Conservation (phyloP, 164 flowering plant species). For the Magnolia officinalis region DNA sequence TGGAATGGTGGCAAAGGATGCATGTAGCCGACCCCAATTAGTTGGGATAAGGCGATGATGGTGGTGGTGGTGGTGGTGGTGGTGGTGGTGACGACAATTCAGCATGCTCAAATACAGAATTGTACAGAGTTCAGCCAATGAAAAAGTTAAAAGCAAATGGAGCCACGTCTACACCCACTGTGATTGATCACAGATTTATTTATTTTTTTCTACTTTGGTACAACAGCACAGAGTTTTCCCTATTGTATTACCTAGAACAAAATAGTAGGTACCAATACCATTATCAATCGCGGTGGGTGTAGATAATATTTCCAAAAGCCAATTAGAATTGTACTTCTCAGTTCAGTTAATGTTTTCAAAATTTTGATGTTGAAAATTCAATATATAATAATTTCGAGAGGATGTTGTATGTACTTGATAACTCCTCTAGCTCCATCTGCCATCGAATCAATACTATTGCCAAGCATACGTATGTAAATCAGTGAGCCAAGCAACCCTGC, state of each 20-base stretch:
- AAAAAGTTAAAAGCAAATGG: not conserved
- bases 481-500: conserved; percentile 89
- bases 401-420: conserved; percentile 50
- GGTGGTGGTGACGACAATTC: not conserved
- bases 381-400: not conserved
- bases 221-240: not conserved
- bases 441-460: conserved; percentile 75
- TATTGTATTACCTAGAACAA: not conserved
- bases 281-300: not conserved
- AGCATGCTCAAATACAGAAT: not conserved
- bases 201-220: no score
- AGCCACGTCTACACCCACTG: not conserved
- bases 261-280: not conserved
- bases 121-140: not conserved
- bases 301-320: not conserved
- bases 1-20: no score
- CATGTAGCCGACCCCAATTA: no score
- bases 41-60: no score
- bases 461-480: conserved; percentile 87
- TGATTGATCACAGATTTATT: not conserved
- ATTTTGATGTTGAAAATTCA: not conserved
- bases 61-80: no score
- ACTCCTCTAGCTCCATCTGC: conserved; percentile 77
- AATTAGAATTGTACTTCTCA: not conserved
- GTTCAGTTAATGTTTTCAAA: not conserved